A percentile compares a stretch with the other conserved stretches of the same genome.
Conservation (phyloP, 225 moss, liverwort and hornwort species). For the Ulota crispa region DNA sequence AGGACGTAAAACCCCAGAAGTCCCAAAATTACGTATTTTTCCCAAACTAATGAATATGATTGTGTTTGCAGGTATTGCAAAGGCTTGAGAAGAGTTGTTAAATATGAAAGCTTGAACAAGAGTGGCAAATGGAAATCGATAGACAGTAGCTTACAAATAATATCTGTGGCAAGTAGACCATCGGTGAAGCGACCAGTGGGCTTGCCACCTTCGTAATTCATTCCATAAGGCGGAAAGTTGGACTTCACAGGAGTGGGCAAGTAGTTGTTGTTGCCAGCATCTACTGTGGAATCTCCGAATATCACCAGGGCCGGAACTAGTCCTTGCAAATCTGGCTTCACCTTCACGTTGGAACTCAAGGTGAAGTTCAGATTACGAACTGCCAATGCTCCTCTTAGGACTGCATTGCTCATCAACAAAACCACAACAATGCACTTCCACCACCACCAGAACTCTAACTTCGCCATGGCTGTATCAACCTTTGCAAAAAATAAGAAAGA, state of each 20-base stretch:
- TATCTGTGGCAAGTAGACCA: slow-evolving; percentile 52
- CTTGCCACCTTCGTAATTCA: slow-evolving; percentile 30
- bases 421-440: neutral
- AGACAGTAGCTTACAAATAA: slow-evolving; percentile 36
- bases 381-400: neutral
- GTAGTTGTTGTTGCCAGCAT: slow-evolving; percentile 75
- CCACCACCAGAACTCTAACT: neutral
- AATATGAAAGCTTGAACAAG: neutral
- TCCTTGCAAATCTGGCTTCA: neutral
- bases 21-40: too few species aligned
- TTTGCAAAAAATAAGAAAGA: neutral
- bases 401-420: slow-evolving; percentile 18
- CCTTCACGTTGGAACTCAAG: neutral
- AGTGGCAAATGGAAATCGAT: neutral
- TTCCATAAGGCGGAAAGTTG: slow-evolving; percentile 65
- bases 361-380: neutral
- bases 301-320: slow-evolving; percentile 52
- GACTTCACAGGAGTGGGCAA: slow-evolving; percentile 49
- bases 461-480: neutral
- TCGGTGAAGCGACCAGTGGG: slow-evolving; percentile 67
- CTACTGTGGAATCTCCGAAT: slow-evolving; percentile 79
- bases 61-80: neutral
- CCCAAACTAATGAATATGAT: too few species aligned
- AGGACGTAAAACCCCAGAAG: too few species aligned
- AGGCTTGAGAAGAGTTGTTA: neutral